Evolutionary conservation across 2,329 filamentous ascomycete species (phyloP).

Genomic region (Penicillium vulpinum): DNA sequence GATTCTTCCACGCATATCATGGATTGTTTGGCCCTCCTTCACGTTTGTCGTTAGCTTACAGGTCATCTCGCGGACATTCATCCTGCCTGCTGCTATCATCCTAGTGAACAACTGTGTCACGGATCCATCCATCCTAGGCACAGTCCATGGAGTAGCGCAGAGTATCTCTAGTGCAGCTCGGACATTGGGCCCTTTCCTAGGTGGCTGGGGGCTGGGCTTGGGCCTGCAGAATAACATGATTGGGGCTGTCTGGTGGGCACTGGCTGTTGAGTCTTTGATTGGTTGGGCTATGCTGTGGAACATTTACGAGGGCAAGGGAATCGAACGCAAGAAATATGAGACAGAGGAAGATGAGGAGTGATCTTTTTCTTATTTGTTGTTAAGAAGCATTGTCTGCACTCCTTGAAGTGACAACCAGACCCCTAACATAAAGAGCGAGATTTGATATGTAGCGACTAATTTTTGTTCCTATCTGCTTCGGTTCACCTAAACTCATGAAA

Average conservation of each 20-base stretch:
- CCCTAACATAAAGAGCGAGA: background rate
- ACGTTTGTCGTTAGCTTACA: conserved; percentile 65
- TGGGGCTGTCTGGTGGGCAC: conserved; percentile 59
- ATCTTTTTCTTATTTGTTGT: background rate
- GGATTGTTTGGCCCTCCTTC: conserved; percentile 65
- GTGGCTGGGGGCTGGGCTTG: conserved; percentile 55
- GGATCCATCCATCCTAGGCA: conserved; percentile 57
- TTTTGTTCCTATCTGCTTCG: background rate
- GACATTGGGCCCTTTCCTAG: conserved; percentile 57
- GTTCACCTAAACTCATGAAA: background rate
- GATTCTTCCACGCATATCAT: conserved; percentile 59
- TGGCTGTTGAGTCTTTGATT: conserved; percentile 55
- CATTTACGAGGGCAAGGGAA: conserved; percentile 65
- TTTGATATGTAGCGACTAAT: background rate
- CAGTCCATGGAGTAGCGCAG: conserved; percentile 60
- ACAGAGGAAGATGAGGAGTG: conserved; percentile 23
- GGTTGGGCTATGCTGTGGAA: conserved; percentile 61
- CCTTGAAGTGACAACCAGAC: background rate
- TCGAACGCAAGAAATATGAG: conserved; percentile 48
- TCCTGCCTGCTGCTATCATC: conserved; percentile 60
- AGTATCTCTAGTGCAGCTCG: conserved; percentile 56
- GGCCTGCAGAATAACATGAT: conserved; percentile 57
- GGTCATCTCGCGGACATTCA: conserved; percentile 71
- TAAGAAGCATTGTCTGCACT: background rate
- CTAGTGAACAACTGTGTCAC: conserved; percentile 62